phyloP scores from a whole-genome alignment of 306 rosid species.

The Sicyos edulis region DNA sequence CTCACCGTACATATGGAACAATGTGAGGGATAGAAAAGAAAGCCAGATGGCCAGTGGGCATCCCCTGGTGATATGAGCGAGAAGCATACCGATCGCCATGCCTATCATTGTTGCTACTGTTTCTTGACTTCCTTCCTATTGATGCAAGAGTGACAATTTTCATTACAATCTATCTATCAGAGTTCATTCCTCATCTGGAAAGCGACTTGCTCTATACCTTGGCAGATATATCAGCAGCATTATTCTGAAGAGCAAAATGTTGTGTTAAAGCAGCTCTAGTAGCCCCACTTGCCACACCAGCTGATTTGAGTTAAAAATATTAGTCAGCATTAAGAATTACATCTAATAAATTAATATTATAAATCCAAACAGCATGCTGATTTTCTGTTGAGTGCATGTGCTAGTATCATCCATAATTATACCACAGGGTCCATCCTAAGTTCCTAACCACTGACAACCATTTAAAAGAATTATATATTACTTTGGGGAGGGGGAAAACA shows the following conservation, averaged over 20 bases:
- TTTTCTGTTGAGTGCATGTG: background rate
- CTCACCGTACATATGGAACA: conserved; percentile 86
- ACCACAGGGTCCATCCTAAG: background rate
- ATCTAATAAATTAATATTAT: background rate
- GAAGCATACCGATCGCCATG: conserved; percentile 85
- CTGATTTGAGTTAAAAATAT: conserved; percentile 37
- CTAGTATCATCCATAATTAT: background rate
- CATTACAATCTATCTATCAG: conserved; percentile 14
- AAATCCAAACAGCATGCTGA: background rate
- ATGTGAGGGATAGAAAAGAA: conserved; percentile 63
- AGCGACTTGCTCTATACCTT: conserved; percentile 35
- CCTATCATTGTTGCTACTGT: conserved; percentile 81
- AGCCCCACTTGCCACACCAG: conserved; percentile 99
- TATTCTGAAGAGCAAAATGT: conserved; percentile 78
- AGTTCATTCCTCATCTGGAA: conserved; percentile 12
- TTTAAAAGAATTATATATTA: background rate
- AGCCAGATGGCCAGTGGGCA: conserved; percentile 75
- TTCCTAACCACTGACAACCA: background rate
- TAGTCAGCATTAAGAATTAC: conserved; percentile 16
- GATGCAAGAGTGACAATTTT: conserved; percentile 18
- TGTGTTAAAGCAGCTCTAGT: conserved; percentile 99
- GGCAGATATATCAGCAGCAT: conserved; percentile 63
- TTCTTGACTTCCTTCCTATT: conserved; percentile 63
- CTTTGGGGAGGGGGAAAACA: background rate
- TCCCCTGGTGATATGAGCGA: conserved; percentile 65